phyloP scores from a whole-genome alignment of 495 filamentous ascomycete species.

The Acidiella bohemica region DNA sequence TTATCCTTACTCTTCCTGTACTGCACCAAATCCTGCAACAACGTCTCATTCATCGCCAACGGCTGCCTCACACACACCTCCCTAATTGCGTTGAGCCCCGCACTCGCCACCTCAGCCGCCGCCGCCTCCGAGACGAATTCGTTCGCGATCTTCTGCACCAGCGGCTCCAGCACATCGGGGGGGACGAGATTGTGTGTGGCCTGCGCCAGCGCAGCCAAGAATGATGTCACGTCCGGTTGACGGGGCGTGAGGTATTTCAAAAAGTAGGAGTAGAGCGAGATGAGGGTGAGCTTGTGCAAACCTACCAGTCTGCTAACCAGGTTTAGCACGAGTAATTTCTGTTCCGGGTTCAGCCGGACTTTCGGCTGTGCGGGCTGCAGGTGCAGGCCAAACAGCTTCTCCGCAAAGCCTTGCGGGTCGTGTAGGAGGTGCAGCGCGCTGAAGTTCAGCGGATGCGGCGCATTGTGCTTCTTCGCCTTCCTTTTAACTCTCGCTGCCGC shows the following conservation, averaged over 20 bases:
- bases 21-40: conserved; percentile 91
- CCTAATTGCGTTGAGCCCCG: conserved; percentile 86
- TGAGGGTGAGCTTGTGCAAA: conserved; percentile 76
- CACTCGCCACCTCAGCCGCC: conserved; percentile 77
- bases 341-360: conserved; percentile 59
- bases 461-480: conserved; percentile 76
- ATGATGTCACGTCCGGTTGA: conserved; percentile 85
- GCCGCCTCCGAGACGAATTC: conserved; percentile 96
- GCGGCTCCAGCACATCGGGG: conserved; percentile 81
- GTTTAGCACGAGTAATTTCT: conserved; percentile 75
- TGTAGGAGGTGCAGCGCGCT: conserved; percentile 93
- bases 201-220: conserved; percentile 85
- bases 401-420: conserved; percentile 91
- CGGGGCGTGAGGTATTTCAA: conserved; percentile 74
- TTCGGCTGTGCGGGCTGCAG: conserved; percentile 74
- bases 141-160: conserved; percentile 91
- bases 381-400: conserved; percentile 80
- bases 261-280: conserved; percentile 78
- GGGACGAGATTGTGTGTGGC: conserved; percentile 82
- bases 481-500: conserved; percentile 63
- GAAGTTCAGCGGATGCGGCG: conserved; percentile 83
- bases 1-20: conserved; percentile 97
- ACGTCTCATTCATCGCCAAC: conserved; percentile 83
- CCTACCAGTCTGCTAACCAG: conserved; percentile 83
- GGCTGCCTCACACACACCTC: conserved; percentile 89